phyloP scores from a whole-genome alignment of 1,284 basidiomycete genomes.

The Tranzscheliella williamsii region DNA sequence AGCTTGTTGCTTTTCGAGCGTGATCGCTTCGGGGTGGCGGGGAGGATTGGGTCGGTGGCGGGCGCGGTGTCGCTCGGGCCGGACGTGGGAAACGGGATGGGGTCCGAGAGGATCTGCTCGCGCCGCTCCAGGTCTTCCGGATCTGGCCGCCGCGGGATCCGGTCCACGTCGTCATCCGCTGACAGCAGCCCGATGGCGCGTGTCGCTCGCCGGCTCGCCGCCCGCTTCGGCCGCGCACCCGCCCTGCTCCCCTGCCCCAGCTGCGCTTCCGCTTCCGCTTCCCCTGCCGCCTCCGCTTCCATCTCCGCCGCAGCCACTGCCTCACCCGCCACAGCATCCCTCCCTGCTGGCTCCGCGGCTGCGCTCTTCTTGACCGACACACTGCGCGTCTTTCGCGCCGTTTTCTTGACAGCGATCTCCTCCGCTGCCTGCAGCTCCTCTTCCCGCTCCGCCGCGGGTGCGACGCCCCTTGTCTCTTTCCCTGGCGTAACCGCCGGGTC shows the following conservation, averaged over 20 bases:
- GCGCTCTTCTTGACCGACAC: not conserved
- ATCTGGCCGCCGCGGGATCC: slow-evolving; percentile 18
- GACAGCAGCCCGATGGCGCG: slow-evolving; percentile 21
- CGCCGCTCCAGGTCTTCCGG: slow-evolving; percentile 8
- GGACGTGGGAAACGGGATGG: slow-evolving; percentile 13
- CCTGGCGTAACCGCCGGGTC: no score
- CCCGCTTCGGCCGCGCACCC: slow-evolving; percentile 9
- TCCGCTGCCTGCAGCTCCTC: not conserved
- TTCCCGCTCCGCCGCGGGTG: not conserved
- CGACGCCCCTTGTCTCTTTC: no score
- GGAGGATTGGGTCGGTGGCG: slow-evolving; percentile 7
- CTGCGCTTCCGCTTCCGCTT: not conserved
- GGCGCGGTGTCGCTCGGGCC: slow-evolving; percentile 1
- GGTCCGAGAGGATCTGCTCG: slow-evolving; percentile 13
- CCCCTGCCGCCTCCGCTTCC: not conserved
- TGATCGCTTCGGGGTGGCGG: slow-evolving; percentile 10
- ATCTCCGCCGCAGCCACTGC: slow-evolving; percentile 1
- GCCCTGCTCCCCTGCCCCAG: not conserved
- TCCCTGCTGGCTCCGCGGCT: not conserved
- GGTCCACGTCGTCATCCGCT: slow-evolving; percentile 23
- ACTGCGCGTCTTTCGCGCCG: not conserved
- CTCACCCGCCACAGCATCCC: slow-evolving; percentile 1
- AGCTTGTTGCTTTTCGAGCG: slow-evolving; percentile 31
- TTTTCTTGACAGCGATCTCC: not conserved
- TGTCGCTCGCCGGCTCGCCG: slow-evolving; percentile 30